Evolutionary conservation across 1,139 yeast species (phyloP).

Genomic region (Yarrowia galli): DNA sequence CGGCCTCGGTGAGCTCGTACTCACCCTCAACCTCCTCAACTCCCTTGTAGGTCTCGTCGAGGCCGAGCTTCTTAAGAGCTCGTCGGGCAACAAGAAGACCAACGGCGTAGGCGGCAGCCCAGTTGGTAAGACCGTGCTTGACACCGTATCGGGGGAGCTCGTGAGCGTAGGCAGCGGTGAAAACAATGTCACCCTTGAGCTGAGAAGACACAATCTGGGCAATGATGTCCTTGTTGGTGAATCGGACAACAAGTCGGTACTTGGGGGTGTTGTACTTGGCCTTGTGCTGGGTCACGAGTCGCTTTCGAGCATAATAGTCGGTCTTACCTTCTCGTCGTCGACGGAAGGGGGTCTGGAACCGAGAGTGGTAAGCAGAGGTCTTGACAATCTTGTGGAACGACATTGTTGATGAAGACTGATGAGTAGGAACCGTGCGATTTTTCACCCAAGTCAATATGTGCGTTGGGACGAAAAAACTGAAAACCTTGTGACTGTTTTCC

Average conservation of each 20-base stretch:
- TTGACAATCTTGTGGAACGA: constrained; percentile 75
- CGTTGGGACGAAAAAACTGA: too few species aligned
- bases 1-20: constrained; percentile 97
- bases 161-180: constrained; percentile 98
- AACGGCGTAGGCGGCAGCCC: constrained; percentile 99
- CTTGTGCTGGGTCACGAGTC: constrained; percentile 99
- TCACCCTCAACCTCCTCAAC: constrained; percentile 99
- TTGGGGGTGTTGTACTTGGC: constrained; percentile 99
- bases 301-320: constrained; percentile 99
- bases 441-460: not conserved
- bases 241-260: constrained; percentile 99
- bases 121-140: constrained; percentile 98
- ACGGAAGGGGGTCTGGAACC: constrained; percentile 99
- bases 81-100: constrained; percentile 99
- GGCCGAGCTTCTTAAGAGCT: constrained; percentile 96
- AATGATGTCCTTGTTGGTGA: constrained; percentile 99
- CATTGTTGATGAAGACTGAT: constrained; percentile 56
- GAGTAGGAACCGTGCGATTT: not conserved
- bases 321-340: constrained; percentile 99
- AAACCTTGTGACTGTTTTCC: constrained; percentile 31
- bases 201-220: constrained; percentile 97
- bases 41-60: constrained; percentile 98
- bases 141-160: constrained; percentile 99
- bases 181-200: constrained; percentile 95
- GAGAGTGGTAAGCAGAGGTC: constrained; percentile 96